Conservation (phyloP, 2,329 filamentous ascomycete genomes). For the Diplodia intermedia region DNA sequence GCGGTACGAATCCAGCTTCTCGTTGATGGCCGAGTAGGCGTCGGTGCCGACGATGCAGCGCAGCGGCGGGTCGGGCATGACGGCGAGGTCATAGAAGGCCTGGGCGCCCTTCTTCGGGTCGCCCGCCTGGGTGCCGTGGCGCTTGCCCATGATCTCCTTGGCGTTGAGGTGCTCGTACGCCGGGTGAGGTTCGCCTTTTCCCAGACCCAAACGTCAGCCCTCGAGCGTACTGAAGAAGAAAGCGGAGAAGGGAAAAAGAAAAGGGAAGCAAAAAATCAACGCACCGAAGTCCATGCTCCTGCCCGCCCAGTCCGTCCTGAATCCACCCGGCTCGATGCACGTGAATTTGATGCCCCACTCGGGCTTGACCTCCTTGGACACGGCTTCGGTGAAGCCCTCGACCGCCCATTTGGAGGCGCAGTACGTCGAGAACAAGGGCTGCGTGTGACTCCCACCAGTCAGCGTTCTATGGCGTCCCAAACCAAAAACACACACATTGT, state of each 20-base stretch:
- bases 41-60: slow-evolving; percentile 62
- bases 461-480: no score
- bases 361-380: slow-evolving; percentile 53
- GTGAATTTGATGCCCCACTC: slow-evolving; percentile 54
- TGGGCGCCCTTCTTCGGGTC: slow-evolving; percentile 59
- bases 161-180: slow-evolving; percentile 59
- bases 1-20: slow-evolving; percentile 59
- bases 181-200: slow-evolving; percentile 36
- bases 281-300: slow-evolving; percentile 49
- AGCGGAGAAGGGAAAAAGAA: no score
- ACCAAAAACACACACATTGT: no score
- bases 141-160: slow-evolving; percentile 49
- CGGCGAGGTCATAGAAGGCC: slow-evolving; percentile 62
- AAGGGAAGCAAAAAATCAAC: neutral
- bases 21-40: slow-evolving; percentile 57
- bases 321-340: slow-evolving; percentile 55
- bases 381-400: slow-evolving; percentile 56
- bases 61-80: slow-evolving; percentile 60
- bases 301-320: slow-evolving; percentile 56
- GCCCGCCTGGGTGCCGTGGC: slow-evolving; percentile 56
- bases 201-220: neutral
- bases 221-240: no score
- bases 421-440: slow-evolving; percentile 22
- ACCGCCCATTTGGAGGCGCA: slow-evolving; percentile 53
- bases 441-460: no score